These are phyloP conservation scores for Xylariomycetidae sp. DNA, from an alignment of 2,329 filamentous ascomycete genomes.

Conservation along the genomic window DNA sequence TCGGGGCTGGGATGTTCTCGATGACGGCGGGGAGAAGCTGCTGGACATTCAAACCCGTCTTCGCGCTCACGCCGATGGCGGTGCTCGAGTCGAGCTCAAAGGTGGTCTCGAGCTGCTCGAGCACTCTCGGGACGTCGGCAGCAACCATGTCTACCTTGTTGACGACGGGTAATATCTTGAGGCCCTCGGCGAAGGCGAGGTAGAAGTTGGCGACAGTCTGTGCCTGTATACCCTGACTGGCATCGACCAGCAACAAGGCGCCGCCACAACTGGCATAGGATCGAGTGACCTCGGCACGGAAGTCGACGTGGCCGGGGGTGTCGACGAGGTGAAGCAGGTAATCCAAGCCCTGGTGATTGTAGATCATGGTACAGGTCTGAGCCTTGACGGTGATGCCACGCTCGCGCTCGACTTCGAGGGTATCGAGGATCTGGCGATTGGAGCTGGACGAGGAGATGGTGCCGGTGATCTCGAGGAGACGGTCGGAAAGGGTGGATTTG, in stretches of 20 bases:
- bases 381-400: constrained; percentile 98
- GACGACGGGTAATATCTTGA: constrained; percentile 83
- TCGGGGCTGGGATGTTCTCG: constrained; percentile 75
- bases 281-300: constrained; percentile 89
- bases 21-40: constrained; percentile 81
- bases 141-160: constrained; percentile 96
- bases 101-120: constrained; percentile 78
- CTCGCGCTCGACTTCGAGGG: constrained; percentile 93
- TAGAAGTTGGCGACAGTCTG: constrained; percentile 99
- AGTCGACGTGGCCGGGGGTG: constrained; percentile 96
- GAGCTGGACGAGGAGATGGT: constrained; percentile 76
- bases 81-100: constrained; percentile 82
- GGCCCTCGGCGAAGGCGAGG: constrained; percentile 85
- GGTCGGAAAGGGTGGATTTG: constrained; percentile 92
- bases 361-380: constrained; percentile 97
- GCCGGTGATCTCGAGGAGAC: constrained; percentile 87
- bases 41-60: constrained; percentile 85
- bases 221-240: constrained; percentile 92
- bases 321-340: constrained; percentile 95
- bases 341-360: constrained; percentile 78
- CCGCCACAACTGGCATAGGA: constrained; percentile 96
- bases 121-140: constrained; percentile 78
- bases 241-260: constrained; percentile 87
- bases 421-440: constrained; percentile 96
- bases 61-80: constrained; percentile 74